Evolutionary conservation across 805 yeast genomes (phyloP).

Genomic region (Blastobotrys attinorum): DNA sequence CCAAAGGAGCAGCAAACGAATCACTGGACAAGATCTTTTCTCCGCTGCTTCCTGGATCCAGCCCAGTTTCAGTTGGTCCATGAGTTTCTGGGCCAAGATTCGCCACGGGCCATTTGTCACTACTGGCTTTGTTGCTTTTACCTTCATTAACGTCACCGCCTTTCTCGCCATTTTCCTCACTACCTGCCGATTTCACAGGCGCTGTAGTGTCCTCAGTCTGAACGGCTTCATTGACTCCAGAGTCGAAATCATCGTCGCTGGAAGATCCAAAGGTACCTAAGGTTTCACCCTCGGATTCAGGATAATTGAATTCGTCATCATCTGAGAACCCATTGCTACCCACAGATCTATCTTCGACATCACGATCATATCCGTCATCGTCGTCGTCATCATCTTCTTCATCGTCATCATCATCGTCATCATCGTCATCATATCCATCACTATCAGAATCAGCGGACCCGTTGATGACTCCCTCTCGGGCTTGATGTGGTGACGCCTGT

Average conservation of each 20-base stretch:
- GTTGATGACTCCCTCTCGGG: constrained; percentile 4
- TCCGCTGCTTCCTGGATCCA: constrained; percentile 37
- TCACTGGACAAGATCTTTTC: constrained; percentile 49
- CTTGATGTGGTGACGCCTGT: constrained; percentile 28
- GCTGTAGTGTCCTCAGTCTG: background rate
- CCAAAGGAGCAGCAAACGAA: constrained; percentile 62
- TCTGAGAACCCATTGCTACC: background rate
- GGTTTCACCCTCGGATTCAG: background rate
- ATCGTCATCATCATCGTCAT: background rate
- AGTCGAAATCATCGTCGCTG: constrained; percentile 1
- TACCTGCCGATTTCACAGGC: constrained; percentile 2
- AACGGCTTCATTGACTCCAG: background rate
- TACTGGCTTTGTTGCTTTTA: background rate
- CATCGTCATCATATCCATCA: background rate
- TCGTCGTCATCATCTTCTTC: background rate
- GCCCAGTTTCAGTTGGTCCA: constrained; percentile 44
- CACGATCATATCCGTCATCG: constrained; percentile 1
- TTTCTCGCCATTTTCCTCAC: constrained; percentile 4
- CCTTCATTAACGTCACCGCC: constrained; percentile 2
- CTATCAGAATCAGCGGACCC: background rate
- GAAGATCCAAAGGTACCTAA: constrained; percentile 6
- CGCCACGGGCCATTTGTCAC: constrained; percentile 21
- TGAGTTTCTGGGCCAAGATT: constrained; percentile 64
- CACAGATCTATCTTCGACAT: background rate
- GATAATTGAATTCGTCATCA: background rate